These are phyloP conservation scores for Tetracladium maxilliforme DNA, from an alignment of 2,329 filamentous ascomycete species.

Conservation along the genomic window DNA sequence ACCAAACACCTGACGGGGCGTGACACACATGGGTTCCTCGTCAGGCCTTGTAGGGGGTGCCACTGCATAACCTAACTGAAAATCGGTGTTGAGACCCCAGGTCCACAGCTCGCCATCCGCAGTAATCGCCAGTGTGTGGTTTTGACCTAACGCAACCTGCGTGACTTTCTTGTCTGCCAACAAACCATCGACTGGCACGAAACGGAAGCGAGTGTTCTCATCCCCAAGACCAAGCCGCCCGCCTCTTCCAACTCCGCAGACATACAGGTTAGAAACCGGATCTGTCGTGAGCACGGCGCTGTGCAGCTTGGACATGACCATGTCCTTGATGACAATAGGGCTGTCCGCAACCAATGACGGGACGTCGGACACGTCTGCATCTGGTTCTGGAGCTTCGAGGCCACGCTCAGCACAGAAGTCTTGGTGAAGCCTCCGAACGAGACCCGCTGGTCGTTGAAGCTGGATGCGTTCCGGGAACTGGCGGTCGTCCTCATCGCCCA, in stretches of 20 bases:
- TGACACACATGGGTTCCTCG: conserved; percentile 68
- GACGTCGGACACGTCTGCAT: conserved; percentile 32
- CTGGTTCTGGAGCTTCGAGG: too few species aligned
- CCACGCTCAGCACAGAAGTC: too few species aligned
- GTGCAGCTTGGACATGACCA: conserved; percentile 81
- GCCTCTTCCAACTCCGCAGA: conserved; percentile 83
- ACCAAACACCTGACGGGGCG: conserved; percentile 82
- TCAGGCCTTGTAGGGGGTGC: conserved; percentile 53
- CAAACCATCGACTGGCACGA: conserved; percentile 64
- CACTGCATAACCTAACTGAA: conserved; percentile 74
- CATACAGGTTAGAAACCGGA: conserved; percentile 76
- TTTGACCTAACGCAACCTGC: conserved; percentile 75
- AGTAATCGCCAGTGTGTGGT: conserved; percentile 77
- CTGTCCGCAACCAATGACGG: conserved; percentile 59
- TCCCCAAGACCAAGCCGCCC: conserved; percentile 81
- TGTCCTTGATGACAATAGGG: conserved; percentile 64
- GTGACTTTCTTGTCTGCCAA: conserved; percentile 60
- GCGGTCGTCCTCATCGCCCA: conserved; percentile 90
- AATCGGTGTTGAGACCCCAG: conserved; percentile 80
- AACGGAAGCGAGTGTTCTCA: conserved; percentile 78
- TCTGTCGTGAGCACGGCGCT: conserved; percentile 81
- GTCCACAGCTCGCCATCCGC: conserved; percentile 84
- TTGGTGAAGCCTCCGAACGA: conserved; percentile 59
- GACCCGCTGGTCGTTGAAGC: conserved; percentile 61
- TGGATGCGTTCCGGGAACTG: conserved; percentile 80